These are phyloP conservation scores for Teunomyces stri DNA, from an alignment of 805 yeast species.

Conservation along the genomic window DNA sequence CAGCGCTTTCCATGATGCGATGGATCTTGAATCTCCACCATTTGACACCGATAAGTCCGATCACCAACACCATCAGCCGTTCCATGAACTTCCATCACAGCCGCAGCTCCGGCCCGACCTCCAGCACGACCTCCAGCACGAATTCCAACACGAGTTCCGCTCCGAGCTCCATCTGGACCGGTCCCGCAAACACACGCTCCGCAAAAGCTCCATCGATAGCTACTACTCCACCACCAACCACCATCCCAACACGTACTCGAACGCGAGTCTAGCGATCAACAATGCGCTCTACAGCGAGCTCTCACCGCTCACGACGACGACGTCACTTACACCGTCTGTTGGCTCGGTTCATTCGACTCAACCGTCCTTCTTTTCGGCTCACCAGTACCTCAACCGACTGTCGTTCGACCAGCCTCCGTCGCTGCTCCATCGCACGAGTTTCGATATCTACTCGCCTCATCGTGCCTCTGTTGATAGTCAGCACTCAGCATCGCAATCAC, in stretches of 20 bases:
- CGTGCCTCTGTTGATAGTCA: constrained; percentile 33
- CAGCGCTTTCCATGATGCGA: background rate
- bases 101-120: background rate
- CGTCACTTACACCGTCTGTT: constrained; percentile 41
- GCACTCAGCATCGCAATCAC: constrained; percentile 15
- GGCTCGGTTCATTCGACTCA: constrained; percentile 41
- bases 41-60: background rate
- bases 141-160: background rate
- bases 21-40: background rate
- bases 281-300: constrained; percentile 22
- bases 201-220: constrained; percentile 16
- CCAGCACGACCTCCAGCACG: background rate
- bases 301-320: constrained; percentile 43
- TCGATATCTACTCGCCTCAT: constrained; percentile 31
- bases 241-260: constrained; percentile 8
- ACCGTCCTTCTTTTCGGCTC: constrained; percentile 43
- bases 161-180: background rate
- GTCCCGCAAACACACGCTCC: background rate
- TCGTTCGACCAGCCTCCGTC: constrained; percentile 37
- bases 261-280: constrained; percentile 6
- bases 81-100: background rate
- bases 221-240: constrained; percentile 12
- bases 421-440: constrained; percentile 25
- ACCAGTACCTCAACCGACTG: constrained; percentile 36
- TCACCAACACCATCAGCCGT: no score